phyloP scores from a whole-genome alignment of 1,139 yeast species.

The Diutina mesorugosa region DNA sequence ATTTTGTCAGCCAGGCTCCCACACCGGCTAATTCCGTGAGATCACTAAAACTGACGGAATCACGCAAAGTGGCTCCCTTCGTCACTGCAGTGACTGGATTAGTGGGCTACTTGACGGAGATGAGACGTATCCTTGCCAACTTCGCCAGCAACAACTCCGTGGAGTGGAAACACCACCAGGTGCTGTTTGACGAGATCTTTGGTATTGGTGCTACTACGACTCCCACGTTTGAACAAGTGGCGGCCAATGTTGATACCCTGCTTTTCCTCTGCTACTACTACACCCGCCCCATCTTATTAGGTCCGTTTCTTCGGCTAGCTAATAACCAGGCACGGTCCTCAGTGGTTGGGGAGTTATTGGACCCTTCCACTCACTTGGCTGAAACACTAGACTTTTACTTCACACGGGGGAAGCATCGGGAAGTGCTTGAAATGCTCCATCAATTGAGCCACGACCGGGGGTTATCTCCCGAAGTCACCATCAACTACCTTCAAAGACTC shows the following conservation, averaged over 20 bases:
- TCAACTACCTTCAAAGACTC: constrained; percentile 55
- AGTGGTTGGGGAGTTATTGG: constrained; percentile 25
- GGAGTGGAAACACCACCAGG: not conserved
- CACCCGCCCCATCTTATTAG: constrained; percentile 59
- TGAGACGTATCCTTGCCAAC: not conserved
- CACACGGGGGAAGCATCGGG: constrained; percentile 47
- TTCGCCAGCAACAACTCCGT: not conserved
- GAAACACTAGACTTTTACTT: constrained; percentile 76
- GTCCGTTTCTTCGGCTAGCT: constrained; percentile 65
- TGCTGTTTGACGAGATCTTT: not conserved
- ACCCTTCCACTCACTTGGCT: constrained; percentile 34
- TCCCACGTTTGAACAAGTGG: not conserved
- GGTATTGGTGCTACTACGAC: not conserved
- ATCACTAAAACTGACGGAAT: not conserved
- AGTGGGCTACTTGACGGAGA: not conserved
- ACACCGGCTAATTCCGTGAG: not conserved
- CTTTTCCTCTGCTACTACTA: constrained; percentile 63
- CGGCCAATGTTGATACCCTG: constrained; percentile 49
- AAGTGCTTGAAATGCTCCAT: constrained; percentile 52
- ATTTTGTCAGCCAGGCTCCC: not conserved
- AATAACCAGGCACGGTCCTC: constrained; percentile 61
- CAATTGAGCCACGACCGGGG: constrained; percentile 17
- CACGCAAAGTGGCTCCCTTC: not conserved
- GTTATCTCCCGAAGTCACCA: constrained; percentile 11
- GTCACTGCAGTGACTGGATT: not conserved